Evolutionary conservation across 768 basidiomycete species (phyloP).

Genomic region (Royoungia palumana): DNA sequence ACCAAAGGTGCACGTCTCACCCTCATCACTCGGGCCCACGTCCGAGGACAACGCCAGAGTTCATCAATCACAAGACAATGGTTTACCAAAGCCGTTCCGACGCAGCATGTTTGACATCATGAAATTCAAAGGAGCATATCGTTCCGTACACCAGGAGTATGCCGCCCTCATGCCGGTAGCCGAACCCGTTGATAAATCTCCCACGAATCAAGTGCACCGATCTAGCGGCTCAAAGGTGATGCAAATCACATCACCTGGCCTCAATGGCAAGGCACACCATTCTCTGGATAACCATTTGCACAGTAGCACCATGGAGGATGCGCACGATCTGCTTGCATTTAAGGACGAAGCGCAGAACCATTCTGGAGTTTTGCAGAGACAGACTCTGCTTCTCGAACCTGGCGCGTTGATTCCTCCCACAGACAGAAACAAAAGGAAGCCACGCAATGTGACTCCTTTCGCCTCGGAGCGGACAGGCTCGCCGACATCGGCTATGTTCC

Average conservation of each 20-base stretch:
- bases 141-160: not conserved
- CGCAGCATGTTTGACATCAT: conserved; percentile 24
- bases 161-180: not conserved
- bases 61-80: not conserved
- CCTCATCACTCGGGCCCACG: not conserved
- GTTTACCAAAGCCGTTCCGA: conserved; percentile 15
- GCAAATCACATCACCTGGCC: not conserved
- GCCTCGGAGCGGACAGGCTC: not conserved
- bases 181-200: not conserved
- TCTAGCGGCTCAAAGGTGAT: not conserved
- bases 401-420: not conserved
- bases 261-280: not conserved
- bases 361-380: not conserved
- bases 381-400: not conserved
- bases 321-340: not conserved
- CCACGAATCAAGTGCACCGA: not conserved
- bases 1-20: conserved; percentile 4
- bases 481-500: not conserved
- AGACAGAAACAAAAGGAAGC: not conserved
- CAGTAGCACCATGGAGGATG: not conserved
- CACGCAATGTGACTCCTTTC: conserved; percentile 11
- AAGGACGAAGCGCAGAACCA: not conserved
- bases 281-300: conserved; percentile 3
- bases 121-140: conserved; percentile 11
- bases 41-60: not conserved